These are phyloP conservation scores for Psilocybe sp. DNA, from an alignment of 768 basidiomycete species.

Conservation along the genomic window DNA sequence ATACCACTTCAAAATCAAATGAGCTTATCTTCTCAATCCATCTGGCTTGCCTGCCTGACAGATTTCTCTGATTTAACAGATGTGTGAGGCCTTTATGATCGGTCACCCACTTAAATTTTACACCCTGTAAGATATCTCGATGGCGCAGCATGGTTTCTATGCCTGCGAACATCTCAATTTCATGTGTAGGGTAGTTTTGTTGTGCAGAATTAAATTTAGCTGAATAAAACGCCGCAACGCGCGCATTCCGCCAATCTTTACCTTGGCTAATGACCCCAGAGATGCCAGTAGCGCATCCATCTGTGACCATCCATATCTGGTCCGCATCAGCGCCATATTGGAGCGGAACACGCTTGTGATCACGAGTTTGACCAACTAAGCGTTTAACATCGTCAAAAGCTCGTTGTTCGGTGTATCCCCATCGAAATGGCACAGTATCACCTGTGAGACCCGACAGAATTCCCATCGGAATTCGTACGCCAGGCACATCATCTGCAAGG, in stretches of 20 bases:
- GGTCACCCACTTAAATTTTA: conserved; percentile 21
- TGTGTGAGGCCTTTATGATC: conserved; percentile 25
- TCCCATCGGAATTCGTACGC: conserved; percentile 36
- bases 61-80: conserved; percentile 24
- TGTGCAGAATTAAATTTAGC: conserved; percentile 31
- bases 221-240: conserved; percentile 28
- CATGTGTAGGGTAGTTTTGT: conserved; percentile 35
- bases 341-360: too few species aligned
- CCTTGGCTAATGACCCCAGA: conserved; percentile 24
- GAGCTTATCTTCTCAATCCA: conserved; percentile 28
- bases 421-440: conserved; percentile 21
- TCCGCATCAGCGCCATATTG: too few species aligned
- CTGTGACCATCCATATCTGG: conserved; percentile 28
- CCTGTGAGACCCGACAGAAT: conserved; percentile 23
- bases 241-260: conserved; percentile 15
- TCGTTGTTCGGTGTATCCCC: conserved; percentile 24
- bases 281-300: conserved; percentile 26
- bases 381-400: conserved; percentile 37
- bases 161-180: conserved; percentile 34
- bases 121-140: conserved; percentile 24
- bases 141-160: conserved; percentile 27
- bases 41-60: conserved; percentile 28
- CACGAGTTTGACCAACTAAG: conserved; percentile 12
- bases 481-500: conserved; percentile 29
- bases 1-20: conserved; percentile 16